A percentile compares a stretch with the other conserved stretches of the same genome.
These are phyloP conservation scores for Russula sp. DNA, from an alignment of 768 basidiomycete species.

Conservation along the genomic window DNA sequence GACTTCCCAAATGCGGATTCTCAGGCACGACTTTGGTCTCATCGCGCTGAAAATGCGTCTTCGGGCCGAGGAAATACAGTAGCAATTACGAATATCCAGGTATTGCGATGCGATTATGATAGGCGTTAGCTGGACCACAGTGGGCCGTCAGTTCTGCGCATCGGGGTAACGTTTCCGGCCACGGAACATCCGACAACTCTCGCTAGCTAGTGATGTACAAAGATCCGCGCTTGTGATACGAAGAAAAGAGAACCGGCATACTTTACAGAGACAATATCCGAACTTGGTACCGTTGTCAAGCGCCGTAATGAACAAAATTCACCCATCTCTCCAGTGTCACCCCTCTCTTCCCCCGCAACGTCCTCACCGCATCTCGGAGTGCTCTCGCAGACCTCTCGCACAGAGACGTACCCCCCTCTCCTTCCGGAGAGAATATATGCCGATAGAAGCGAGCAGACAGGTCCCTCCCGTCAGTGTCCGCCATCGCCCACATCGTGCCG, in stretches of 20 bases:
- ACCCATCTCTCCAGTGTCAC: slow-evolving; percentile 9
- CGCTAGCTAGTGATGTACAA: background rate
- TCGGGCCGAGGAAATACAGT: background rate
- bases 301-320: slow-evolving; percentile 14
- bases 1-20: background rate
- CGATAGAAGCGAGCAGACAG: slow-evolving; percentile 9
- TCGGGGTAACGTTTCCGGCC: background rate
- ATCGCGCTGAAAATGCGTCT: background rate
- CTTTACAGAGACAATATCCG: background rate
- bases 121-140: background rate
- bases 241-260: background rate
- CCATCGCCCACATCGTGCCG: slow-evolving; percentile 20
- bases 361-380: background rate
- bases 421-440: slow-evolving; percentile 6
- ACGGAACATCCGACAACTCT: background rate
- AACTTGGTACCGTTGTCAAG: background rate
- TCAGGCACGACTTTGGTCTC: background rate
- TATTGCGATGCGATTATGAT: no score
- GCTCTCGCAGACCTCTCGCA: slow-evolving; percentile 2
- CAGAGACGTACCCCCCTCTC: background rate
- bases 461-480: slow-evolving; percentile 14
- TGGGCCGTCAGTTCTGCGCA: background rate
- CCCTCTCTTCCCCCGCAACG: slow-evolving; percentile 7
- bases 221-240: background rate
- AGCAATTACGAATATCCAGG: no score